phyloP scores from a whole-genome alignment of 1,284 basidiomycete species.

The Veloporphyrellus conicus region DNA sequence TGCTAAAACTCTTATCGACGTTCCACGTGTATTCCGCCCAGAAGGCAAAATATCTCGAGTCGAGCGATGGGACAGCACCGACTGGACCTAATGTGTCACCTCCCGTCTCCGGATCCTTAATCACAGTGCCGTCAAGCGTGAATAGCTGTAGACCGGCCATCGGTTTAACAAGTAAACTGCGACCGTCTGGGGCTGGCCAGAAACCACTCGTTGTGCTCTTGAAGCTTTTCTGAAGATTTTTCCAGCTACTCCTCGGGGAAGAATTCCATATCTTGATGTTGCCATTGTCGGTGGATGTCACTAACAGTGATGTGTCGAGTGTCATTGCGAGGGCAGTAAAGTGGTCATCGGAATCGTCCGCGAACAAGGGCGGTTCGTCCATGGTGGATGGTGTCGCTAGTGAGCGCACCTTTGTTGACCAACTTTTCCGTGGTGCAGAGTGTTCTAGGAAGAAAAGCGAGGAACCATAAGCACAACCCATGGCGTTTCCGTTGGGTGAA shows the following conservation, averaged over 20 bases:
- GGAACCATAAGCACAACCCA: conserved; percentile 4
- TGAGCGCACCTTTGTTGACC: conserved; percentile 9
- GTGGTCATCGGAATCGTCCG: neutral
- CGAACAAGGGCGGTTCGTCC: conserved; percentile 13
- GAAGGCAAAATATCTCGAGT: conserved; percentile 22
- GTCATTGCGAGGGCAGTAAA: conserved; percentile 13
- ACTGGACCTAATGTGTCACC: conserved; percentile 9
- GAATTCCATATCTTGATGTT: conserved; percentile 17
- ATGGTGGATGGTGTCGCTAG: conserved; percentile 5
- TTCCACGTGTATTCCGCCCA: conserved; percentile 23
- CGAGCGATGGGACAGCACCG: conserved; percentile 16
- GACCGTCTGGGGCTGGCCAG: conserved; percentile 16
- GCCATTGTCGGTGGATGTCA: conserved; percentile 11
- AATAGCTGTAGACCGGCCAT: conserved; percentile 13
- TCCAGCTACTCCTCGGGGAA: conserved; percentile 9
- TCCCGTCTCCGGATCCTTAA: conserved; percentile 18
- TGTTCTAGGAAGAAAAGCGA: conserved; percentile 10
- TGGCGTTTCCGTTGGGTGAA: conserved; percentile 11
- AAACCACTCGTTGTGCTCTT: conserved; percentile 5
- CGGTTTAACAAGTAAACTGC: conserved; percentile 12
- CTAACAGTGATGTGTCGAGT: conserved; percentile 7
- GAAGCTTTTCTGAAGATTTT: conserved; percentile 1
- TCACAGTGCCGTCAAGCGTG: conserved; percentile 1
- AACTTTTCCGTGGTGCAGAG: conserved; percentile 1
- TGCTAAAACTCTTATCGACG: conserved; percentile 15